Percentiles rank a stretch among this genome's conserved stretches.
Conservation (phyloP, 768 basidiomycete species). For the Steccherinum ochraceum region DNA sequence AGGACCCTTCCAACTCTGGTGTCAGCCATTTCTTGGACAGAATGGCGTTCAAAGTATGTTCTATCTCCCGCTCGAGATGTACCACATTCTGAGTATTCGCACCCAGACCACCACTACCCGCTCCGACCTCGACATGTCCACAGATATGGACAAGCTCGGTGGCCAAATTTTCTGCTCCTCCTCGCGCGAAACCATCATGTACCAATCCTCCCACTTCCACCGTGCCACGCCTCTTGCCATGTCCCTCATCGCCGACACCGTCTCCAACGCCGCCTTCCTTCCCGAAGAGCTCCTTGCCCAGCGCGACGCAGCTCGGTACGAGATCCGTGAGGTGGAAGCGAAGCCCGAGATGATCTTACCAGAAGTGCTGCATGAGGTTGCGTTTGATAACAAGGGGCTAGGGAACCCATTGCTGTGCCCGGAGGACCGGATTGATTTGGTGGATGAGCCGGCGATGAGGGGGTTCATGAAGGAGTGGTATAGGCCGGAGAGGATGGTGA, state of each 20-base stretch:
- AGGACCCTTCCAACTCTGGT: slow-evolving; percentile 64
- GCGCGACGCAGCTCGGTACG: slow-evolving; percentile 83
- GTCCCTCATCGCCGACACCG: slow-evolving; percentile 87
- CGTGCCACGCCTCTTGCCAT: slow-evolving; percentile 75
- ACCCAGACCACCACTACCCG: slow-evolving; percentile 67
- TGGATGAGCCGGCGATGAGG: slow-evolving; percentile 57
- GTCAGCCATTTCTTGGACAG: slow-evolving; percentile 90
- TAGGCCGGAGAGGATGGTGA: slow-evolving; percentile 88
- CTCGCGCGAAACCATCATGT: slow-evolving; percentile 93
- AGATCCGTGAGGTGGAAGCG: slow-evolving; percentile 76
- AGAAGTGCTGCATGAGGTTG: slow-evolving; percentile 82
- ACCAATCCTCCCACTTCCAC: slow-evolving; percentile 93
- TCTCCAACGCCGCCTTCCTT: slow-evolving; percentile 69
- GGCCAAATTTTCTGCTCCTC: slow-evolving; percentile 91
- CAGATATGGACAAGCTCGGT: slow-evolving; percentile 76
- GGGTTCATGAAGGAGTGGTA: slow-evolving; percentile 78
- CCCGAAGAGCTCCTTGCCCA: slow-evolving; percentile 78
- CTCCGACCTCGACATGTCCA: slow-evolving; percentile 71
- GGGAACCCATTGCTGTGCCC: slow-evolving; percentile 92
- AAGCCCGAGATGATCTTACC: slow-evolving; percentile 95
- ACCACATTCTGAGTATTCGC: no score
- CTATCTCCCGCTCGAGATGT: no score
- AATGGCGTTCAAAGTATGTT: slow-evolving; percentile 89
- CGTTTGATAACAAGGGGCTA: slow-evolving; percentile 68
- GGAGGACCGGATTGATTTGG: slow-evolving; percentile 66